phyloP scores from a whole-genome alignment of 192 early-diverging fungal genomes.

The Entomortierella beljakovae region DNA sequence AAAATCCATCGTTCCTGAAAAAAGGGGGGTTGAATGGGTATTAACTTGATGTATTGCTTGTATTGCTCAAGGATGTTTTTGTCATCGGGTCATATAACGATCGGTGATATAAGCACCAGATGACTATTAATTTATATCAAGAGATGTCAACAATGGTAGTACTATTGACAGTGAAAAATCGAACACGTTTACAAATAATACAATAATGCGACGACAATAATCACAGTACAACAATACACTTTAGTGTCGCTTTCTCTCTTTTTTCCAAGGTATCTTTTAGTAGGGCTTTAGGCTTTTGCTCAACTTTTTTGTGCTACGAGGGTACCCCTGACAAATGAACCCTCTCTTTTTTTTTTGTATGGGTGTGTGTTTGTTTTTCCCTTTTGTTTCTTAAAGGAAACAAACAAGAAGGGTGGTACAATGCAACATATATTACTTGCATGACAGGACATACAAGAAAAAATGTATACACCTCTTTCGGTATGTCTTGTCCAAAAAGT shows the following conservation, averaged over 20 bases:
- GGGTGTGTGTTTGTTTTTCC: too few species aligned
- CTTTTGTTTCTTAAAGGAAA: background rate
- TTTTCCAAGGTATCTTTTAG: too few species aligned
- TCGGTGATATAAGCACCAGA: background rate
- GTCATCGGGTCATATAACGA: background rate
- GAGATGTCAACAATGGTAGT: background rate
- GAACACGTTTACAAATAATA: background rate
- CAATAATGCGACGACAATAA: background rate
- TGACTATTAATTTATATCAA: background rate
- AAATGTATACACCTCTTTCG: too few species aligned
- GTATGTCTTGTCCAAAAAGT: too few species aligned
- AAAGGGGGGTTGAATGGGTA: background rate
- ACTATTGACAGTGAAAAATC: background rate
- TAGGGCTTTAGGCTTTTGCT: background rate
- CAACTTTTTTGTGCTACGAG: background rate
- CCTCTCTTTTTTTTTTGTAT: background rate
- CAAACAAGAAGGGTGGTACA: background rate
- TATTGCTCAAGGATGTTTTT: background rate
- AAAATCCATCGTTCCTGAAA: too few species aligned
- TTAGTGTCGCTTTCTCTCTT: too few species aligned
- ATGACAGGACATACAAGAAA: background rate
- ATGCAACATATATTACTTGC: slow-evolving; percentile 22
- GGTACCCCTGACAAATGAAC: slow-evolving; percentile 6
- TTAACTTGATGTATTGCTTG: too few species aligned
- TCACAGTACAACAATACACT: background rate